These are phyloP conservation scores for Puya raimondii DNA, from an alignment of 176 grass and related monocot genomes.

Conservation along the genomic window DNA sequence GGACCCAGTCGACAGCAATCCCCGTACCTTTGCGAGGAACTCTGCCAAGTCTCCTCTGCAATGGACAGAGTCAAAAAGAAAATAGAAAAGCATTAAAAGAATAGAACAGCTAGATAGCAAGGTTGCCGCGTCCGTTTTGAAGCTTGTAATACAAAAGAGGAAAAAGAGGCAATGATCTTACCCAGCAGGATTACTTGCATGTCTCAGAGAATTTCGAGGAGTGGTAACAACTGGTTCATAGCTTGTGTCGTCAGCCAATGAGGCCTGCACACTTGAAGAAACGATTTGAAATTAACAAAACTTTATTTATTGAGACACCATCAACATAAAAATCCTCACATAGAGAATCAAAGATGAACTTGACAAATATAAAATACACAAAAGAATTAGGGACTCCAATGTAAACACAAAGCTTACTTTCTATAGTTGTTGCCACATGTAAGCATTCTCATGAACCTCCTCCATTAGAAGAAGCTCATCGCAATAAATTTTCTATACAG, in stretches of 20 bases:
- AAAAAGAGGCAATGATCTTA: neutral
- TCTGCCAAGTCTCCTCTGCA: conserved; percentile 8
- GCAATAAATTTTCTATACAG: too few species aligned
- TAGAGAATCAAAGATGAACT: too few species aligned
- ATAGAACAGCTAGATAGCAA: neutral
- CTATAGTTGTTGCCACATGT: too few species aligned
- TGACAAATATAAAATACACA: too few species aligned
- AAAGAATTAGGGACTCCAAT: too few species aligned
- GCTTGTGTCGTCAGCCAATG: neutral
- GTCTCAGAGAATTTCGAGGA: conserved; percentile 4
- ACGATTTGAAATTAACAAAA: too few species aligned
- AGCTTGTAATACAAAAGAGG: neutral
- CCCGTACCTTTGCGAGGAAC: conserved; percentile 12
- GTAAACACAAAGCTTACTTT: too few species aligned
- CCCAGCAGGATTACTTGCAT: conserved; percentile 12
- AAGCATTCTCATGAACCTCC: too few species aligned
- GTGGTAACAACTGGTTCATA: conserved; percentile 3
- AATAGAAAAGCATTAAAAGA: neutral
- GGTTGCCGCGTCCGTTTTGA: neutral
- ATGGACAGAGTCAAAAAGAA: conserved; percentile 1
- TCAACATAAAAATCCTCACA: too few species aligned
- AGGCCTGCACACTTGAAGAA: neutral
- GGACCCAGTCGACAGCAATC: conserved; percentile 5
- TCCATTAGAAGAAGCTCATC: too few species aligned
- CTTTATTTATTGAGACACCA: too few species aligned